phyloP scores from a whole-genome alignment of 306 rosid genomes.

The Amphicarpaea edgeworthii region DNA sequence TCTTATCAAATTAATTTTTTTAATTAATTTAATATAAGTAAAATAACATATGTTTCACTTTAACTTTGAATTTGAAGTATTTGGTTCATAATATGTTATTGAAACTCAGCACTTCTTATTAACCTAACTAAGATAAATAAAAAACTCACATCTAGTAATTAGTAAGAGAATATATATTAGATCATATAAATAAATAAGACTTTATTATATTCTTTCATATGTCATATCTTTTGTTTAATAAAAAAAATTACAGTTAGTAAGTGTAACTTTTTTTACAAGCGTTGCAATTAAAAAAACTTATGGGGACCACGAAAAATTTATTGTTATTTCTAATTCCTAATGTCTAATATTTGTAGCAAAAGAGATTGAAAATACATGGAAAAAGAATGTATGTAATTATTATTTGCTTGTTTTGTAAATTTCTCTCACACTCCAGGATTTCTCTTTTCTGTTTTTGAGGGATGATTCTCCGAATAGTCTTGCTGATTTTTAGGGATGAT shows the following conservation, averaged over 20 bases:
- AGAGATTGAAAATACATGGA: background rate
- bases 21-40: no score
- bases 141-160: no score
- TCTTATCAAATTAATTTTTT: no score
- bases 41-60: no score
- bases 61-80: no score
- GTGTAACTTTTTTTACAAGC: conserved; percentile 16
- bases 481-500: conserved; percentile 8
- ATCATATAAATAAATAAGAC: no score
- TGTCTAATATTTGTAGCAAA: background rate
- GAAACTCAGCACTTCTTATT: no score
- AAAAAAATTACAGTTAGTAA: background rate
- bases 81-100: no score
- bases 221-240: background rate
- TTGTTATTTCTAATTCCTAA: background rate
- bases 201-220: conserved; percentile 29
- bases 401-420: background rate
- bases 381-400: background rate
- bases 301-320: background rate
- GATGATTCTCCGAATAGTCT: conserved; percentile 4
- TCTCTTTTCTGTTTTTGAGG: conserved; percentile 10
- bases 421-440: background rate
- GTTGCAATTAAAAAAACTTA: background rate
- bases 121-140: no score
- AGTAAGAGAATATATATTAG: no score